Conservation (phyloP, 148 eudicot genomes). For the Spergularia bocconei region DNA sequence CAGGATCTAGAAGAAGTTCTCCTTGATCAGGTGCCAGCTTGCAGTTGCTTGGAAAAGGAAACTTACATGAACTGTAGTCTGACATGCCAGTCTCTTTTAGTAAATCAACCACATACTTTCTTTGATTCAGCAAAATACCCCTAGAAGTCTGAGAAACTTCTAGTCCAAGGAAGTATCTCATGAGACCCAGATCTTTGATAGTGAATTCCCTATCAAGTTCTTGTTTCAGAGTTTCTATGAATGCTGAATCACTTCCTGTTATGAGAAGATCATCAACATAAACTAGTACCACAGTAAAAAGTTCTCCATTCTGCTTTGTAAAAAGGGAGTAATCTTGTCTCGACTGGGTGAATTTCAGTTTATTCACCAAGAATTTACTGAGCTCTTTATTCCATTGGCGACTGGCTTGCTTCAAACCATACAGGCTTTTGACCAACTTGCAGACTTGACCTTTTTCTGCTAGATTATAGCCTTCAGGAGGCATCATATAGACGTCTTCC, state of each 20-base stretch:
- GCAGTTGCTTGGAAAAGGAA: background rate
- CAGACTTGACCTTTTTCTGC: no score
- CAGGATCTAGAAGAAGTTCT: background rate
- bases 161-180: background rate
- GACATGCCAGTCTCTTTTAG: background rate
- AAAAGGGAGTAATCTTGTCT: background rate
- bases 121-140: background rate
- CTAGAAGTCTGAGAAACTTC: background rate
- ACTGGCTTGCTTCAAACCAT: background rate
- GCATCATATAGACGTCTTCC: background rate
- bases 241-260: background rate
- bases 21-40: background rate
- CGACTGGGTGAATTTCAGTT: background rate
- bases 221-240: background rate
- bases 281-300: background rate
- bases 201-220: background rate
- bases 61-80: background rate
- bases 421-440: no score
- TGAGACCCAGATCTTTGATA: background rate
- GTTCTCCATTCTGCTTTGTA: background rate
- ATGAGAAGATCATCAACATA: conserved; percentile 6
- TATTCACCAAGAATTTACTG: background rate
- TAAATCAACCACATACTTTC: background rate
- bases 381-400: background rate
- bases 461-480: no score